Percentiles rank a stretch among this genome's conserved stretches.
Conservation (phyloP, 2,329 filamentous ascomycete species). For the Venturia nashicola region DNA sequence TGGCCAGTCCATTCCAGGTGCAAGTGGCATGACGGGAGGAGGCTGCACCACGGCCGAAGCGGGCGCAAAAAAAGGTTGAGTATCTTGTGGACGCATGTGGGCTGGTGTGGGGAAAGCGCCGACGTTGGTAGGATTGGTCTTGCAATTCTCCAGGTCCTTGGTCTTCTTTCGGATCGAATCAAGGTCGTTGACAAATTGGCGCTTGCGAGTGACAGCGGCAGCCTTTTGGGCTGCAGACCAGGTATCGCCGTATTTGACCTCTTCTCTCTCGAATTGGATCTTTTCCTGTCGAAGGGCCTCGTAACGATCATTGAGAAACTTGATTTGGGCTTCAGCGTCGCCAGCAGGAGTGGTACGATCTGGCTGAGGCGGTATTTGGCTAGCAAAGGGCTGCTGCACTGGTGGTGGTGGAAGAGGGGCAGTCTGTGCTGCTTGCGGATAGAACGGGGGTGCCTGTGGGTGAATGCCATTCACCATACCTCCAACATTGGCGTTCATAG, state of each 20-base stretch:
- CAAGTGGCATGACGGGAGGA: background rate
- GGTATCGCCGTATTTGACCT: constrained; percentile 6
- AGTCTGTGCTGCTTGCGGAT: background rate
- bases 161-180: constrained; percentile 10
- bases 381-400: background rate
- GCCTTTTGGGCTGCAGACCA: background rate
- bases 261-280: constrained; percentile 9
- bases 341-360: background rate
- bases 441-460: background rate
- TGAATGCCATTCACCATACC: background rate
- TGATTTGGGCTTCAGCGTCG: constrained; percentile 5
- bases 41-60: background rate
- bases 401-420: background rate
- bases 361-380: background rate
- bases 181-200: constrained; percentile 6
- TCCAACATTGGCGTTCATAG: background rate
- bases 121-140: background rate
- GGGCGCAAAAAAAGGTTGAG: background rate
- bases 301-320: constrained; percentile 2
- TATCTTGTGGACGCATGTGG: constrained; percentile 1
- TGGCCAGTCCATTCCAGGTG: background rate
- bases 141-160: constrained; percentile 9
- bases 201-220: constrained; percentile 8
- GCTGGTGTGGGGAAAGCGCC: background rate
- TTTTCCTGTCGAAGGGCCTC: constrained; percentile 8